Percentiles rank a stretch among this genome's conserved stretches.
Conservation (phyloP, 495 filamentous ascomycete genomes). For the Neohortaea acidophila region DNA sequence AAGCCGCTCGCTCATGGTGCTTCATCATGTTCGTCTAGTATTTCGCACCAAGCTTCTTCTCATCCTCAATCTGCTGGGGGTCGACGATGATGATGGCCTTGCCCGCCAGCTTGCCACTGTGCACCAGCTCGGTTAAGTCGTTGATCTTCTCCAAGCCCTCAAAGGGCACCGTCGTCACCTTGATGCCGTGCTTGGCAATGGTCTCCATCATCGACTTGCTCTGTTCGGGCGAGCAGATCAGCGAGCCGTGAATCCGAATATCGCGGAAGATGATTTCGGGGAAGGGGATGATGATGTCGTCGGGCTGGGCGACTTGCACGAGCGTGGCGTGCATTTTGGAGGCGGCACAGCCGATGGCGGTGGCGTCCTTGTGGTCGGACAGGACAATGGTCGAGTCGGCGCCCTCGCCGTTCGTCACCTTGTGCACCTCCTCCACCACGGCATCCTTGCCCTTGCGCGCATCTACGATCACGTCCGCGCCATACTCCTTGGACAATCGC, state of each 20-base stretch:
- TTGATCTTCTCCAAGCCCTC: conserved; percentile 37
- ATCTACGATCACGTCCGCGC: conserved; percentile 39
- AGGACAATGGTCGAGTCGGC: conserved; percentile 34
- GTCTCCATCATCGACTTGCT: conserved; percentile 36
- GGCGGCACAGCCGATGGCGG: conserved; percentile 34
- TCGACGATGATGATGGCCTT: conserved; percentile 41
- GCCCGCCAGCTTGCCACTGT: conserved; percentile 37
- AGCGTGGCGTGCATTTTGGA: conserved; percentile 41
- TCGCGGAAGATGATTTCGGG: conserved; percentile 40
- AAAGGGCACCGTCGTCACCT: conserved; percentile 36
- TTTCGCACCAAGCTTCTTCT: conserved; percentile 19
- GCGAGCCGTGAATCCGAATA: conserved; percentile 34
- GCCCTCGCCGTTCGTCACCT: conserved; percentile 33
- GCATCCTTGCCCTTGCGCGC: conserved; percentile 32
- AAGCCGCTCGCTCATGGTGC: background rate
- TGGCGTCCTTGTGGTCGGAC: conserved; percentile 30
- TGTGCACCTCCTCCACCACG: conserved; percentile 32
- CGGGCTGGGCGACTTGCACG: conserved; percentile 40
- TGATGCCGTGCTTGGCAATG: conserved; percentile 36
- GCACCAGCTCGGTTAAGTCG: conserved; percentile 33
- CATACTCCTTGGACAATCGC: conserved; percentile 28
- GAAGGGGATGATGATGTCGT: conserved; percentile 36
- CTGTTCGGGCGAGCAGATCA: conserved; percentile 34
- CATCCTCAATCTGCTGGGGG: conserved; percentile 18
- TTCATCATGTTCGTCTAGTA: conserved; percentile 4